phyloP scores from a whole-genome alignment of 345 rosid species.

The Physaria fendleri region DNA sequence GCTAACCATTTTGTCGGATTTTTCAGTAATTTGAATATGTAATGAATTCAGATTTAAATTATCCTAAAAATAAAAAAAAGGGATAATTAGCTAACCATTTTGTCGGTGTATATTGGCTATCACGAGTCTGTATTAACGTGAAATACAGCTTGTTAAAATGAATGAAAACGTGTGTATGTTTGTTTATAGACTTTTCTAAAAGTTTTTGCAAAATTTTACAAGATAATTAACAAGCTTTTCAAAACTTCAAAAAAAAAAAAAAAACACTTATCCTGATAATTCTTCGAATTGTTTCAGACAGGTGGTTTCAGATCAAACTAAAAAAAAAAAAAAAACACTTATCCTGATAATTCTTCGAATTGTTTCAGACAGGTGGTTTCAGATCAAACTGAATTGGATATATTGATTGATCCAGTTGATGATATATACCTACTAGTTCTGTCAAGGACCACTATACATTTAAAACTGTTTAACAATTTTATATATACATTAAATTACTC shows the following conservation, averaged over 20 bases:
- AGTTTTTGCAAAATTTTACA: too few species aligned
- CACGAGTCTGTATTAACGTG: not conserved
- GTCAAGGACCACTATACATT: constrained; percentile 6
- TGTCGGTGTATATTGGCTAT: not conserved
- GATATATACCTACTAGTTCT: not conserved
- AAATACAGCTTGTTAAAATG: not conserved
- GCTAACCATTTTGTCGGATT: not conserved
- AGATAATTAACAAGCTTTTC: not conserved
- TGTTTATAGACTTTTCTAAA: too few species aligned
- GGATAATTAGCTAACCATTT: too few species aligned
- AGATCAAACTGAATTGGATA: not conserved
- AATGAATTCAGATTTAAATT: too few species aligned
- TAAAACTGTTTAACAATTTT: not conserved
- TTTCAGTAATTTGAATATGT: too few species aligned
- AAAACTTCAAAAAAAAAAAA: not conserved
- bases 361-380: too few species aligned
- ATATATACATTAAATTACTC: not conserved
- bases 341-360: too few species aligned
- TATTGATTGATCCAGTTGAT: not conserved
- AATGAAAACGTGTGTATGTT: not conserved
- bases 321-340: too few species aligned
- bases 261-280: not conserved
- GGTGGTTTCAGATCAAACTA: not conserved
- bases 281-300: too few species aligned
- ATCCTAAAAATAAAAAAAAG: too few species aligned